Evolutionary conservation across 140 eudicot genomes (phyloP).

Genomic region (Bidens hawaiensis): DNA sequence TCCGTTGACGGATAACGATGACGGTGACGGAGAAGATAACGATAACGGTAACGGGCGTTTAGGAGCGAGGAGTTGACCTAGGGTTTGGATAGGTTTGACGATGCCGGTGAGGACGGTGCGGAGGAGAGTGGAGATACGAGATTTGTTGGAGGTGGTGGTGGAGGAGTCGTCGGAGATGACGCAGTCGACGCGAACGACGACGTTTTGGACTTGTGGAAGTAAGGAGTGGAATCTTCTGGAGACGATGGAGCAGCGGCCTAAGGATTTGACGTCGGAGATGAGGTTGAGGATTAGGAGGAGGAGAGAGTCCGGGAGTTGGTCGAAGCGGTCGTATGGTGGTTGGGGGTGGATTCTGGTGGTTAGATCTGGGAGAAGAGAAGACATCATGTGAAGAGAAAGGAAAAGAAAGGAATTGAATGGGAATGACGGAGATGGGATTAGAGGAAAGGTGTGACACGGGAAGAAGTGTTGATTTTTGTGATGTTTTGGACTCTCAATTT

Average conservation of each 20-base stretch:
- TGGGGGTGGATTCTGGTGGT: constrained; percentile 24
- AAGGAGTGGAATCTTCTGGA: constrained; percentile 54
- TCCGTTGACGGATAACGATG: constrained; percentile 9
- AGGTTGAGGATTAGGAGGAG: constrained; percentile 38
- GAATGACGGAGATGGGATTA: too few species aligned
- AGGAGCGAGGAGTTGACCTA: constrained; percentile 44
- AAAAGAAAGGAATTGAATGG: background rate
- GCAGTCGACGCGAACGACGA: background rate
- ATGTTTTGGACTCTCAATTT: too few species aligned
- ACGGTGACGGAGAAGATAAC: background rate
- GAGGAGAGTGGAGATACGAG: background rate
- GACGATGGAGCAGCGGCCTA: constrained; percentile 62
- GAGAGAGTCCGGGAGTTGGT: constrained; percentile 32
- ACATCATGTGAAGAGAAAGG: constrained; percentile 5
- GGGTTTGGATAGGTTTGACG: constrained; percentile 19
- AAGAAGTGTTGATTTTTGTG: too few species aligned
- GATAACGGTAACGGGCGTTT: constrained; percentile 10
- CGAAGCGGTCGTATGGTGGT: constrained; percentile 38
- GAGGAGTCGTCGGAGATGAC: background rate
- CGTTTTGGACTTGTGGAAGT: constrained; percentile 2
- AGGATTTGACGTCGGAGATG: constrained; percentile 71
- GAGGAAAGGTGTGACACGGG: too few species aligned
- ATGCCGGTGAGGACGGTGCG: background rate
- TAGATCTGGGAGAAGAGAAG: constrained; percentile 32
- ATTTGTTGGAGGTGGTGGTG: background rate